Evolutionary conservation across 306 rosid genomes (phyloP), one percentile per base, ranked within the genome.

Genomic region (Prunus mume): DNA sequence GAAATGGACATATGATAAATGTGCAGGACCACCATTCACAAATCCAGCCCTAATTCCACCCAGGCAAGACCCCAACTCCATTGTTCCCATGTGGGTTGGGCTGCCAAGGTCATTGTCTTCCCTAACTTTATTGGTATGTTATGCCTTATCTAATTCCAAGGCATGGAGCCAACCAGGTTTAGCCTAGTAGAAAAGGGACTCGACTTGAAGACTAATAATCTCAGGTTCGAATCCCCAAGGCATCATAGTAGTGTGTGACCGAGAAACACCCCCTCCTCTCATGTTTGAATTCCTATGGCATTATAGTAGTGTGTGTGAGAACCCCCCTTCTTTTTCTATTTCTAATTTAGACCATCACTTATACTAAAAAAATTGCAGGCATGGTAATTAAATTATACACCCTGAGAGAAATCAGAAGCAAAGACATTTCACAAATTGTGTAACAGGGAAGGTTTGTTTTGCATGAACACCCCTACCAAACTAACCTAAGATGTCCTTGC

Each of bases 1-100:
- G 81, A 71, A 74, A 76, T 43, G 62, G 84, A 76, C 78, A 45
- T 20, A 20, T 71, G 77, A 76, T 57, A 71, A 76, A 65, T 54
- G 30, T 41, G n/a, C 15, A 63, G 84, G 79, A 80, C 79, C 74
- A 71, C 77, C 45, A 5, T 13, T 55, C 60, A 64, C 43, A 65
- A 65, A 60, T 41, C 14, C 20, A 28, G 63, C 46, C 73, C 30
- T 9, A 69, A 18, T 20, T 50, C n/a, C 71, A 58, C 64, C 27
- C 64, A 50, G 61, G 27, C 45, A 27, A 61, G 14, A 69, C 51
- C 66, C 19, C 68, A 28, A 17, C 56, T 58, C 30, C 34, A 5
- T 76, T 66, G 69, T 65, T 70, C 27, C 63, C 11, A 65, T 71
- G 60, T 65, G 76, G 68, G 68, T 65, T 80, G 32, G 3, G 60